These are phyloP conservation scores for Fraxinus latifolia DNA, from an alignment of 305 asterid species.

Conservation along the genomic window DNA sequence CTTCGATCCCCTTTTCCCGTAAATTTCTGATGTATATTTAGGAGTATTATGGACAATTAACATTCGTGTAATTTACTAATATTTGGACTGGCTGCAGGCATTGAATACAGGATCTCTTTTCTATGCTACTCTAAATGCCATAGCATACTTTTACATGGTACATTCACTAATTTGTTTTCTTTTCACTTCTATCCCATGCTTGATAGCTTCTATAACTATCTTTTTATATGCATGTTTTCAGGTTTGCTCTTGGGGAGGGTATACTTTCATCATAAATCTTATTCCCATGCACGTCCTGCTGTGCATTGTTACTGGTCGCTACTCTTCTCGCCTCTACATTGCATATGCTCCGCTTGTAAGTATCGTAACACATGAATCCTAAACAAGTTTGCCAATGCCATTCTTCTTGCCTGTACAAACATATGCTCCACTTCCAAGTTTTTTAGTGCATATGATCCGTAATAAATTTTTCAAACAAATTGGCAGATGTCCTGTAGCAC, in stretches of 20 bases:
- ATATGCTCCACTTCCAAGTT: constrained; percentile 88
- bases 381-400: background rate
- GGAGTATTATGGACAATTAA: constrained; percentile 9
- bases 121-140: constrained; percentile 85
- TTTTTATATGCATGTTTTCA: constrained; percentile 31
- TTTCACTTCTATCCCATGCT: constrained; percentile 15
- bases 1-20: constrained; percentile 12
- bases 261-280: constrained; percentile 94
- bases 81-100: constrained; percentile 56
- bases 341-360: constrained; percentile 98
- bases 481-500: constrained; percentile 7
- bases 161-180: constrained; percentile 16
- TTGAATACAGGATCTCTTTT: constrained; percentile 96
- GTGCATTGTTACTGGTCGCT: constrained; percentile 93
- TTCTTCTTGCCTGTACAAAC: constrained; percentile 56
- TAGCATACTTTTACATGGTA: constrained; percentile 98
- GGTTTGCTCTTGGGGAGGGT: constrained; percentile 99
- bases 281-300: constrained; percentile 97
- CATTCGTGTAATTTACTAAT: constrained; percentile 28
- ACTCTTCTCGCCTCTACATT: constrained; percentile 86
- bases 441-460: background rate
- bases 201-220: background rate
- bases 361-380: constrained; percentile 21
- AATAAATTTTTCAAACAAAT: background rate
- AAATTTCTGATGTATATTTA: constrained; percentile 9